Base-by-base conservation (phyloP, 192 early-diverging fungal genomes). In the Backusella macrospora region DNA sequence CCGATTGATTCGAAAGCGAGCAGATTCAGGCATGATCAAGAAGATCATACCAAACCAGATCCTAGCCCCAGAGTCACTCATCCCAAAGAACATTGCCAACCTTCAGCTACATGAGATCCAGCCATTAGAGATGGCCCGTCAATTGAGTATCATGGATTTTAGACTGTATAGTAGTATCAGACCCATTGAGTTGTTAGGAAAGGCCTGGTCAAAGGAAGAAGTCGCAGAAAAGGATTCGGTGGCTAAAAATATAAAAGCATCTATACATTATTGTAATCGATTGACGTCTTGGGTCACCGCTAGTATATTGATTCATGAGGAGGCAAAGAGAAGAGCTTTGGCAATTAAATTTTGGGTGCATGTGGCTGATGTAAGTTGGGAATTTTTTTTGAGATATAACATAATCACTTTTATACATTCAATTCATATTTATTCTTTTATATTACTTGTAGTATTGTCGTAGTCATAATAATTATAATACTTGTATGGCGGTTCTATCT, bases 381-480 rank as follows among this genome's bases (percentile, higher is more conserved):
- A n/a, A n/a, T 62, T 59, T 7, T 34, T 34, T 34, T 34, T 34
- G 29, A 34, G 0, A 34, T 34, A 34, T 34, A n/a, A n/a, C n/a
- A n/a, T n/a, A n/a, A n/a, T n/a, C n/a, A n/a, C n/a, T n/a, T n/a
- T n/a, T n/a, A n/a, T n/a, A n/a, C n/a, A n/a, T n/a, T n/a, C n/a
- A n/a, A n/a, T n/a, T n/a, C n/a, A n/a, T n/a, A n/a, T n/a, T n/a
- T n/a, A n/a, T n/a, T n/a, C n/a, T n/a, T n/a, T n/a, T n/a, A n/a
- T n/a, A n/a, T n/a, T n/a, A 0, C 55, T 16, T 45, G n/a, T 79
- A 92, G 89, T 76, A 88, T 81, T 94, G 96, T 84, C 90, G 90
- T 44, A 73, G 74, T 23, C 80, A 98, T 18, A 96, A 98, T 81
- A 99, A 99, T 87, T 99, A 92, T 73, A 95, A 95, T 78, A 93